A percentile compares a stretch with the other conserved stretches of the same genome.
phyloP scores from a whole-genome alignment of 805 yeast genomes.

The Hanseniaspora nectarophila region DNA sequence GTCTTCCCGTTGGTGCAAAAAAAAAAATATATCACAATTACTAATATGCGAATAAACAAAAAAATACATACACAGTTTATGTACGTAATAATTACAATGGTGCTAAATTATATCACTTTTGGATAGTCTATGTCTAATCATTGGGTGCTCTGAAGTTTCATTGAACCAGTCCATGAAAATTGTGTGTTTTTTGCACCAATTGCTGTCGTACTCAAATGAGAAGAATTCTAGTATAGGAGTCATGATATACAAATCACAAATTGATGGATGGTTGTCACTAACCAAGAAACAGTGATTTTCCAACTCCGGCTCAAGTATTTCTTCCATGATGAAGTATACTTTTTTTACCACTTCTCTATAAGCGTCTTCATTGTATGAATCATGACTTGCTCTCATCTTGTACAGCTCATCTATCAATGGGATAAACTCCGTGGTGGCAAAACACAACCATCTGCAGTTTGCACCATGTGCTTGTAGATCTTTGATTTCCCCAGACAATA shows the following conservation, averaged over 20 bases:
- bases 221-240: not conserved
- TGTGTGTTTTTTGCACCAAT: not conserved
- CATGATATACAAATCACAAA: not conserved
- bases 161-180: not conserved
- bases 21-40: too few species aligned
- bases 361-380: not conserved
- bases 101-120: not conserved
- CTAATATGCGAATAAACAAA: too few species aligned
- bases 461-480: not conserved
- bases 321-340: not conserved
- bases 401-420: not conserved
- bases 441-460: not conserved
- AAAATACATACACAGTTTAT: too few species aligned
- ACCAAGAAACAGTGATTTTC: not conserved
- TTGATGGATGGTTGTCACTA: not conserved
- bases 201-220: not conserved
- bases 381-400: not conserved
- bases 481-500: not conserved
- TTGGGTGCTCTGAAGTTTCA: not conserved
- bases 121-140: not conserved
- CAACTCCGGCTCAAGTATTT: not conserved
- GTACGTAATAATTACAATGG: not conserved
- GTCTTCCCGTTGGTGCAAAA: too few species aligned
- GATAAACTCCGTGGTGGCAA: not conserved
- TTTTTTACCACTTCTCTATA: not conserved